Conservation (phyloP, 2,329 filamentous ascomycete genomes). For the Magnaporthiopsis incrustans region DNA sequence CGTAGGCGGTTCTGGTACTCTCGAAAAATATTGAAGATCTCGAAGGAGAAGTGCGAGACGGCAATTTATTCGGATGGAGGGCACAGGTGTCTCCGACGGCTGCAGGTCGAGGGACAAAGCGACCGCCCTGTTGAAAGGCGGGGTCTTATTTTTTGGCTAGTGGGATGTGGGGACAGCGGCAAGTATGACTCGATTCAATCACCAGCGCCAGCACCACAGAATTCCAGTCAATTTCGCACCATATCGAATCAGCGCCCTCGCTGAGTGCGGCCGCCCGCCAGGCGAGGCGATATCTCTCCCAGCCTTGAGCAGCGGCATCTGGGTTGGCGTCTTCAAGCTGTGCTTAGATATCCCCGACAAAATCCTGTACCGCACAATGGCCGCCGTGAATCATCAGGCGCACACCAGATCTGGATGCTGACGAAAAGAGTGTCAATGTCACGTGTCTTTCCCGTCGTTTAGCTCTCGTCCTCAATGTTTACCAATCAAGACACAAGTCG, state of each 20-base stretch:
- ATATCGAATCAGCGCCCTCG: background rate
- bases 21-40: background rate
- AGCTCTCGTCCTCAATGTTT: background rate
- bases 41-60: background rate
- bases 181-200: background rate
- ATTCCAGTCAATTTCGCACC: background rate
- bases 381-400: background rate
- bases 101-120: background rate
- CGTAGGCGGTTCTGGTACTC: background rate
- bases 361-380: background rate
- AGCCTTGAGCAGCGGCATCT: too few relatives aligned
- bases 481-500: background rate
- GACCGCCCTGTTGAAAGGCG: background rate
- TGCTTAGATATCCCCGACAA: too few relatives aligned
- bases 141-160: background rate
- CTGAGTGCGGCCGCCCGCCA: background rate
- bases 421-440: background rate
- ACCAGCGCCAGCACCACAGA: background rate
- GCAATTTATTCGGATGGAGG: background rate
- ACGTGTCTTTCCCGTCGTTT: background rate
- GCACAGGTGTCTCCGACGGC: background rate
- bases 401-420: background rate
- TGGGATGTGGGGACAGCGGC: background rate
- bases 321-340: too few relatives aligned
- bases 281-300: too few relatives aligned